Conservation (phyloP, 352 stramenopile species). For the Phytopythium helicoides region DNA sequence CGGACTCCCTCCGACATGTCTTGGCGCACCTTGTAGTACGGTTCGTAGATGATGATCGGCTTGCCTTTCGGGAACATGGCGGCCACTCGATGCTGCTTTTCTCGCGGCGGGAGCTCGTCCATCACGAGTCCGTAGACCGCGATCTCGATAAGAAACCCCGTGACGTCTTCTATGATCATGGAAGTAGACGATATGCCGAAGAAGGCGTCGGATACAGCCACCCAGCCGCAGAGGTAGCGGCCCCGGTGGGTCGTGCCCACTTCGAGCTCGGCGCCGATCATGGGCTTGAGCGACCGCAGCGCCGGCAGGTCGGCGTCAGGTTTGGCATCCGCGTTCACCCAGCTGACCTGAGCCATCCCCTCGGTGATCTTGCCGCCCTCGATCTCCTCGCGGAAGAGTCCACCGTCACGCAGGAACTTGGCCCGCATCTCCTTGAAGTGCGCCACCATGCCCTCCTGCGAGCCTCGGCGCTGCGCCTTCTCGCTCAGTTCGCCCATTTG, state of each 20-base stretch:
- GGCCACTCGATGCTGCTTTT: slow-evolving; percentile 11
- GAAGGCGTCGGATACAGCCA: slow-evolving; percentile 26
- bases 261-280: slow-evolving; percentile 18
- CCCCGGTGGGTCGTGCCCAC: slow-evolving; percentile 22
- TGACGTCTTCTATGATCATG: slow-evolving; percentile 27
- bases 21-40: slow-evolving; percentile 28
- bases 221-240: slow-evolving; percentile 28
- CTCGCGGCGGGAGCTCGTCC: slow-evolving; percentile 3
- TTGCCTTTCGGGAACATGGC: slow-evolving; percentile 18
- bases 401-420: slow-evolving; percentile 14
- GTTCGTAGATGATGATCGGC: slow-evolving; percentile 21
- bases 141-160: slow-evolving; percentile 23
- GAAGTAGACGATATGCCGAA: slow-evolving; percentile 16
- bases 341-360: not conserved
- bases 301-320: slow-evolving; percentile 7
- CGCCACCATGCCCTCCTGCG: slow-evolving; percentile 14
- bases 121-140: slow-evolving; percentile 22
- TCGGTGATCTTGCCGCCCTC: not conserved
- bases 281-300: slow-evolving; percentile 17
- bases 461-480: not conserved
- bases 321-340: slow-evolving; percentile 11
- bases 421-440: slow-evolving; percentile 18
- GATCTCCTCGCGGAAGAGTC: slow-evolving; percentile 12
- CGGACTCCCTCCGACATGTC: slow-evolving; percentile 19
- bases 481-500: slow-evolving; percentile 4